Evolutionary conservation across 2,329 filamentous ascomycete species (phyloP), one percentile per base, ranked within the genome.

Genomic region (Aureobasidium sp.): DNA sequence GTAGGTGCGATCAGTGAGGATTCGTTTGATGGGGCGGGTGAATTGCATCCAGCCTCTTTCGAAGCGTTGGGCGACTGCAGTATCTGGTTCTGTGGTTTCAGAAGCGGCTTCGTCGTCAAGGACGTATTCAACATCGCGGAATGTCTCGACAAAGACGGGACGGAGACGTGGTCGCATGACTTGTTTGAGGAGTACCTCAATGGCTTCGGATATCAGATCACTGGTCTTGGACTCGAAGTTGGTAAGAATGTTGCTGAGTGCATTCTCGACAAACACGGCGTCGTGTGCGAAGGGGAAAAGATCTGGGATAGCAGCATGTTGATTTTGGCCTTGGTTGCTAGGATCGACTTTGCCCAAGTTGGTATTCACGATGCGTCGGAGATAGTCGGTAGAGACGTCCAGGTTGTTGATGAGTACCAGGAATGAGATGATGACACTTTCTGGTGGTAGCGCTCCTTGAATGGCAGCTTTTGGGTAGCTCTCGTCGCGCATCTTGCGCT

Each of bases 401-500:
- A 99, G 85, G 72, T 93, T 97, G 81, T 99, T 99, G 75, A 97
- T 91, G 51, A 97, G 82, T 26, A 97, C 87, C 17, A 97, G 85
- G 73, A 99, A 99, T 4, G 89, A 82, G 57, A 97, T 84, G 66
- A 97, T 89, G 68, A 88, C 90, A 69, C 92, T 87, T 73, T 99
- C 94, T 0, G 92, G 90, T 0, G 93, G 93, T 48, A 92, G 82
- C 0, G 86, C 88, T 43, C 92, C 92, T 73, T 91, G 87, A 0
- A 92, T 84, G 0, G 85, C 78, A 1, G 90, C 81, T 70, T 88
- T 90, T 0, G 93, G 94, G 71, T 97, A 97, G 65, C 87, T 89
- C 74, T 99, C 94, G 72, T 97, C 92, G 48, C 92, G 86, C 94
- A 99, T 97, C 76, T 96, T 96, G 63, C 93, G 87, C 74, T 97